Evolutionary conservation across 768 basidiomycete genomes (phyloP).

Genomic region (Lactarius sanguifluus): DNA sequence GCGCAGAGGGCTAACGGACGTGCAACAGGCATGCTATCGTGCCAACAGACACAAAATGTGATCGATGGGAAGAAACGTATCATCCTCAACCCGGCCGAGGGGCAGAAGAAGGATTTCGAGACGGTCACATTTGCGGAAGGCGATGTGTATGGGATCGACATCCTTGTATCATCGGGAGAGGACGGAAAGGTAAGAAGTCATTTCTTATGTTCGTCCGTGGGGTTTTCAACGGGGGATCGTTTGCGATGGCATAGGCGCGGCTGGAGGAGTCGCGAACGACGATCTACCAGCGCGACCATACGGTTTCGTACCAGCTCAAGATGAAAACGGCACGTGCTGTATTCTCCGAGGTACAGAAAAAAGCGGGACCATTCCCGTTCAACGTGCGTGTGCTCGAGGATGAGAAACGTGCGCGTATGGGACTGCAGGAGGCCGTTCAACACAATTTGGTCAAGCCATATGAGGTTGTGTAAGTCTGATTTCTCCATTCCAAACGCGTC

Average conservation of each 20-base stretch:
- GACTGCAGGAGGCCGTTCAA: constrained; percentile 93
- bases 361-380: constrained; percentile 97
- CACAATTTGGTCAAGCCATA: constrained; percentile 93
- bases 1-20: constrained; percentile 20
- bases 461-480: constrained; percentile 77
- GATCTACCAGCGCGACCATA: constrained; percentile 86
- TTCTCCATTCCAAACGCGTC: neutral
- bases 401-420: constrained; percentile 94
- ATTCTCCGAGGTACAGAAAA: constrained; percentile 97
- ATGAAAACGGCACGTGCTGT: constrained; percentile 97
- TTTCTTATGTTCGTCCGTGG: neutral
- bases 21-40: constrained; percentile 82
- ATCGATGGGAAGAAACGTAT: constrained; percentile 97
- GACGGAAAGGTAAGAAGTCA: constrained; percentile 77
- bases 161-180: constrained; percentile 82
- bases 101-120: constrained; percentile 85
- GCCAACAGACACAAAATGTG: constrained; percentile 90
- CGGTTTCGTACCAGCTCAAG: constrained; percentile 92
- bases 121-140: constrained; percentile 83
- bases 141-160: constrained; percentile 94
- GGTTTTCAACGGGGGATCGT: constrained; percentile 10
- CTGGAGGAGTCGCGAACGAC: constrained; percentile 87
- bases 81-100: constrained; percentile 84
- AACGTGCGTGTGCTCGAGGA: constrained; percentile 92
- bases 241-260: constrained; percentile 59